These are phyloP conservation scores for Spinacia oleracea DNA, from an alignment of 179 eudicot genomes.

Conservation along the genomic window DNA sequence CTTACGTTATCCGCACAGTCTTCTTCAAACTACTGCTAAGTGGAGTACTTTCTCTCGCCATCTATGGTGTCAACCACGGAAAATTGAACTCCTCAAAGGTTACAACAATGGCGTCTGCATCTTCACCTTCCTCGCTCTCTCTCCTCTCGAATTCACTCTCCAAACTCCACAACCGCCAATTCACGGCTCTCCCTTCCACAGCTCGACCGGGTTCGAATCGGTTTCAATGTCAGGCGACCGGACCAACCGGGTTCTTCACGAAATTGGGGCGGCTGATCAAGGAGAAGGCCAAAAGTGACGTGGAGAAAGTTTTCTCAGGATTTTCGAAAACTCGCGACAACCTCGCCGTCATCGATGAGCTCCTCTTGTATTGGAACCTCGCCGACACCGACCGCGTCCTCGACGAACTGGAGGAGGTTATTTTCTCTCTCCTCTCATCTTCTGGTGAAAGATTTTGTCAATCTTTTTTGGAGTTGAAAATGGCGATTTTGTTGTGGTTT, in stretches of 20 bases:
- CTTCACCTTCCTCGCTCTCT: constrained; percentile 35
- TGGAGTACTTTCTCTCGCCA: background rate
- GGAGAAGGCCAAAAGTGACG: constrained; percentile 91
- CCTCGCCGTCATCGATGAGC: constrained; percentile 84
- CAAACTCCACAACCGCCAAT: constrained; percentile 23
- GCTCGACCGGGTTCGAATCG: constrained; percentile 26
- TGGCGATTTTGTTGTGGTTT: constrained; percentile 3
- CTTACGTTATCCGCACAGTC: constrained; percentile 13
- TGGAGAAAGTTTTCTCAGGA: constrained; percentile 84
- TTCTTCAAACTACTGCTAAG: background rate
- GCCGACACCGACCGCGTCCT: constrained; percentile 85
- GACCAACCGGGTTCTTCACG: constrained; percentile 80
- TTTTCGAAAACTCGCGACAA: constrained; percentile 87
- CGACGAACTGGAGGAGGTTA: constrained; percentile 91
- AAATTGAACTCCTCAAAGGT: background rate
- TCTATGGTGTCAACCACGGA: background rate
- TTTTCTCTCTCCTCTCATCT: background rate
- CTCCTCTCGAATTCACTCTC: constrained; percentile 32
- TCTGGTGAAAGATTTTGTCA: background rate
- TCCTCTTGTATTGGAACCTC: constrained; percentile 87
- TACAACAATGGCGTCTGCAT: constrained; percentile 33
- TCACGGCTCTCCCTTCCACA: constrained; percentile 17
- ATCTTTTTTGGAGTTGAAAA: background rate
- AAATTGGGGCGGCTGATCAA: constrained; percentile 77
- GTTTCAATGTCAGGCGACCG: constrained; percentile 53